These are phyloP conservation scores for Cymbidium sinense DNA, from an alignment of 106 monocot species.

Conservation along the genomic window DNA sequence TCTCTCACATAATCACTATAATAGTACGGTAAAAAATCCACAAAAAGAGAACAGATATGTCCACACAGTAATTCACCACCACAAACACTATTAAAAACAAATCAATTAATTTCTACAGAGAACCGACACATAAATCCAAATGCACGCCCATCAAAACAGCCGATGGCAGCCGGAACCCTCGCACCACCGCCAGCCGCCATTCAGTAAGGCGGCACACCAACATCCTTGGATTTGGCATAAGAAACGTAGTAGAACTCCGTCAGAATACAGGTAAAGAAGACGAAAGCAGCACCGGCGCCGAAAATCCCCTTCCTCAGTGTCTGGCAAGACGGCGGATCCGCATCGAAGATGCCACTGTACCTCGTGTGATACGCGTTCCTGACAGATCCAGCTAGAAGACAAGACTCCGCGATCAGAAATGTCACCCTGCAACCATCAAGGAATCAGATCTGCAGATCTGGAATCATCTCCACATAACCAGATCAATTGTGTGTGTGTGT, in stretches of 20 bases:
- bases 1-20: too few species aligned
- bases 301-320: slow-evolving; percentile 80
- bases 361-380: slow-evolving; percentile 76
- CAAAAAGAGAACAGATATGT: not conserved
- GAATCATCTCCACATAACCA: not conserved
- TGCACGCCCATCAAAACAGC: not conserved
- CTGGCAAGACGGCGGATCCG: slow-evolving; percentile 43
- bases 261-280: slow-evolving; percentile 74
- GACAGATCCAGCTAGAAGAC: slow-evolving; percentile 81
- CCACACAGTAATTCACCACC: not conserved
- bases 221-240: slow-evolving; percentile 47
- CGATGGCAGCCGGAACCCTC: not conserved
- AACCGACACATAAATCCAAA: not conserved
- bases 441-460: not conserved
- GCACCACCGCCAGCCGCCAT: not conserved
- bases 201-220: slow-evolving; percentile 15
- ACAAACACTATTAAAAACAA: not conserved
- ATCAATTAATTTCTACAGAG: not conserved
- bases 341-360: slow-evolving; percentile 30
- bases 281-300: slow-evolving; percentile 83
- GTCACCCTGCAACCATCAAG: slow-evolving; percentile 40
- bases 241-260: slow-evolving; percentile 57
- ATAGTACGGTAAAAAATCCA: not conserved
- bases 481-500: too few species aligned
- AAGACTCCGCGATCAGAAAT: slow-evolving; percentile 80